Percentiles rank a stretch among this genome's conserved stretches.
Evolutionary conservation across 1,139 yeast genomes (phyloP).

Genomic region (Groenewaldozyma sp.): DNA sequence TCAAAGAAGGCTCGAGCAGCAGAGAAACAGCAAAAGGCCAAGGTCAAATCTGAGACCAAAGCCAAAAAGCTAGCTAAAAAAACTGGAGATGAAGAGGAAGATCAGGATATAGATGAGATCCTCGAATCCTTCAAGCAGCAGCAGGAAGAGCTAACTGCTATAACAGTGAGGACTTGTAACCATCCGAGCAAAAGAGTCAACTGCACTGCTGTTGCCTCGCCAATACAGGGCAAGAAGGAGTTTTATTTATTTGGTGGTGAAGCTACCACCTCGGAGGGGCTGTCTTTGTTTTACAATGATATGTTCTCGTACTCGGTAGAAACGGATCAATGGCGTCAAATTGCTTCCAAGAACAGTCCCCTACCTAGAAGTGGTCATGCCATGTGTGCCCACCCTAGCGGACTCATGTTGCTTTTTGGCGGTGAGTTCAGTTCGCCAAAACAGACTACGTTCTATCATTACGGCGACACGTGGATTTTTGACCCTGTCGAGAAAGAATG

Average conservation of each 20-base stretch:
- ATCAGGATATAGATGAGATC: slow-evolving; percentile 83
- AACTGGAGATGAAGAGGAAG: slow-evolving; percentile 68
- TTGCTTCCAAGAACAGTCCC: slow-evolving; percentile 78
- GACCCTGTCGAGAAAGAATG: slow-evolving; percentile 82
- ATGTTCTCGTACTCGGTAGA: slow-evolving; percentile 65
- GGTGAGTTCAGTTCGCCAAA: slow-evolving; percentile 97
- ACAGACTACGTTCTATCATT: slow-evolving; percentile 91
- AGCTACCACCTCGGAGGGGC: slow-evolving; percentile 35
- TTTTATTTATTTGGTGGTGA: slow-evolving; percentile 89
- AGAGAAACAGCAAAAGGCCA: slow-evolving; percentile 71
- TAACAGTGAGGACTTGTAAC: slow-evolving; percentile 46
- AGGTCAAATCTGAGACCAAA: slow-evolving; percentile 62
- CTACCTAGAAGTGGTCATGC: slow-evolving; percentile 91
- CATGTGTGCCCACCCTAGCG: slow-evolving; percentile 89
- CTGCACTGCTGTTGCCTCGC: slow-evolving; percentile 67
- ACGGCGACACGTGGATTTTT: slow-evolving; percentile 90
- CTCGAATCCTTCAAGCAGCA: slow-evolving; percentile 65
- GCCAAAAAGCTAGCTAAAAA: slow-evolving; percentile 69
- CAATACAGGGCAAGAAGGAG: slow-evolving; percentile 68
- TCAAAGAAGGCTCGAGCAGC: slow-evolving; percentile 87
- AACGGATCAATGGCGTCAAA: slow-evolving; percentile 71
- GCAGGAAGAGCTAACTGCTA: slow-evolving; percentile 70
- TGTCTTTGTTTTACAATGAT: slow-evolving; percentile 74
- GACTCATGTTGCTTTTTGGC: slow-evolving; percentile 77
- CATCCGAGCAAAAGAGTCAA: slow-evolving; percentile 66